Base-by-base conservation (phyloP, 306 rosid genomes). In the Lathyrus sativus region DNA sequence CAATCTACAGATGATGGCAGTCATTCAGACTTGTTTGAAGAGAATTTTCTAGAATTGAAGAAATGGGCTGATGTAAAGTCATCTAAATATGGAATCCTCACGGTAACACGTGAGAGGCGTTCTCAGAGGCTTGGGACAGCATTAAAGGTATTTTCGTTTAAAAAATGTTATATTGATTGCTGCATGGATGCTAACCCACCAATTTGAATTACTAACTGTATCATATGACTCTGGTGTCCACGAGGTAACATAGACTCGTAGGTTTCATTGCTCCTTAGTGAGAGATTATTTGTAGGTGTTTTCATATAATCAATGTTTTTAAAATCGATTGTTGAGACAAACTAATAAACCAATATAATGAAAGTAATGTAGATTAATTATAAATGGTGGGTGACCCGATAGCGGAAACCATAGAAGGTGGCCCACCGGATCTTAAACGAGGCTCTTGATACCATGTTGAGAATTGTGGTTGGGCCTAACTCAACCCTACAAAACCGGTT, bases 1-100 rank as follows among this genome's bases (percentile, higher is more conserved):
- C 78, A 65, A 35, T 75, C 86, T 60, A 44, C 49, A 8, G 81
- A 45, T 19, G 68, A 76, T 54, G 73, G 80, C 35, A 45, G 37
- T 37, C 77, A 31, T 48, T 62, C 77, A 62, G 93, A 93, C 42
- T 41, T 50, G 65, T 93, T 93, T 69, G 98, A 93, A 72, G 90
- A 84, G 73, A 93, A 84, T 85, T 93, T 85, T 46, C 72, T 58
- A 74, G 96, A 93, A 71, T 76, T 93, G 76, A 84, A 78, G 84
- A 93, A 85, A 80, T 93, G 98, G 98, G 97, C 88, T 45, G 85
- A 90, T 38, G 82, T 85, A 65, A 93, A 88, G 78, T 75, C 96
- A 62, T 38, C 91, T 38, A 93, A 85, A 67, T 90, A 83, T 66
- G 96, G 97, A 77, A 82, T 85, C 62, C 93, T 93, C 66, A 70